Evolutionary conservation across 2,329 filamentous ascomycete genomes (phyloP), one percentile per base, ranked within the genome.

Genomic region (Colletotrichum lentis): DNA sequence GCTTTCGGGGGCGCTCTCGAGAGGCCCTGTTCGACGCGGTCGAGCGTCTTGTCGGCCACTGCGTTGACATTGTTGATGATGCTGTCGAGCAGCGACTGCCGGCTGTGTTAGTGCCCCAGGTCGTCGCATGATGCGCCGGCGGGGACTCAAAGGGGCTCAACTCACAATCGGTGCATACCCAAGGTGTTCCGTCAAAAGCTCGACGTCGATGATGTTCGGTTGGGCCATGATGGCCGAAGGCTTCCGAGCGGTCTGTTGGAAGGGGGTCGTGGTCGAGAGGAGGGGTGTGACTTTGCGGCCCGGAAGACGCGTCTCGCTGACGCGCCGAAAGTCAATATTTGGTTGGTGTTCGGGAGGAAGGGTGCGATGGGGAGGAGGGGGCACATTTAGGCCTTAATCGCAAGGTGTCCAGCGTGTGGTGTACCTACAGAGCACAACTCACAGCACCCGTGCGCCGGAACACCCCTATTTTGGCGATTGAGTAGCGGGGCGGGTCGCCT

Each of bases 31-130:
- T 98, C 96, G 72, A 98, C 89, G 69, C 91, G 93, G 74, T 93
- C 92, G 74, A 97, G 90, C 62, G 93, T 94, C 78, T 91, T 91
- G 80, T 97, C 96, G 75, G 96, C 91, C 74, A 97, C 88, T 75
- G 95, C 92, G 82, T 98, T 99, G 79, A 97, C 89, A 63, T 91
- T 92, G 83, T 98, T 97, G 82, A 98, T 97, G 74, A 98, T 94
- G 81, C 98, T 95, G 87, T 99, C 96, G 76, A 99, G 91, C 49
- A 99, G 88, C 69, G 92, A 92, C 94, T 97, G 74, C 31, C 27
- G 50, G 20, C 14, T 46, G 43, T 52, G 64, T 37, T 50, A 52
- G 59, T 72, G 31, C 31, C 64, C 44, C 18, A 7, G 6, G 31
- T 66, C 64, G 65, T 39, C 49, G 62, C 52, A 50, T 35, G 7